Conservation (phyloP, 805 yeast genomes). For the Lipomyces starkeyi region DNA sequence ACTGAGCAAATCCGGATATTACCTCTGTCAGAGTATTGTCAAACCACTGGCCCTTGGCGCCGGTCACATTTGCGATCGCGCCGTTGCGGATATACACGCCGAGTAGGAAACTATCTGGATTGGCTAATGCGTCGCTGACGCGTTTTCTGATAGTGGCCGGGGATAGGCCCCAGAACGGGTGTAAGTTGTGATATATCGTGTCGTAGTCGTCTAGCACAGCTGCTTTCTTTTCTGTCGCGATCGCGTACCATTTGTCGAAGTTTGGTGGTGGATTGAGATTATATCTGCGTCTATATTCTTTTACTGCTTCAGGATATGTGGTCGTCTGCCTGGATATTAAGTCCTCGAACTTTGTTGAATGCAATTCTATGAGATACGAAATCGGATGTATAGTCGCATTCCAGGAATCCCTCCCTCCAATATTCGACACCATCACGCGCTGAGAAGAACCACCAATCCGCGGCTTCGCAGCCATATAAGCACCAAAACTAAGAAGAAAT, state of each 20-base stretch:
- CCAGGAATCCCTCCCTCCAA: slow-evolving; percentile 21
- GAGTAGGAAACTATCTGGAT: slow-evolving; percentile 29
- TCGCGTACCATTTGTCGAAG: slow-evolving; percentile 41
- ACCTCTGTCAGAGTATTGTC: slow-evolving; percentile 26
- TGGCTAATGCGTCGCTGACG: slow-evolving; percentile 31
- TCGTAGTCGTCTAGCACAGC: slow-evolving; percentile 39
- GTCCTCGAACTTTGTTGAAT: slow-evolving; percentile 11
- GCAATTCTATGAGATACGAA: slow-evolving; percentile 32
- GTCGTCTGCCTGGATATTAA: slow-evolving; percentile 28
- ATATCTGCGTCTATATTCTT: slow-evolving; percentile 32
- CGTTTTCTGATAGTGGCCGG: slow-evolving; percentile 34
- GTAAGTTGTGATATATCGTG: slow-evolving; percentile 30
- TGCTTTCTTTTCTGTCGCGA: slow-evolving; percentile 30
- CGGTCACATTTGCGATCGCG: slow-evolving; percentile 27
- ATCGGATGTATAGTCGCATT: slow-evolving; percentile 37
- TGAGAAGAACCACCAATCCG: slow-evolving; percentile 25
- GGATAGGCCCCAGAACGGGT: slow-evolving; percentile 40
- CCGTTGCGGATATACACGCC: slow-evolving; percentile 36
- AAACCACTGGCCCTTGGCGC: slow-evolving; percentile 34
- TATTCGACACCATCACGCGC: slow-evolving; percentile 21
- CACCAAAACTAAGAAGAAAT: slow-evolving; percentile 28
- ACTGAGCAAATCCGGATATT: slow-evolving; percentile 35
- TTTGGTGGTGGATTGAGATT: slow-evolving; percentile 41
- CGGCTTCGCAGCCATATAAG: slow-evolving; percentile 21
- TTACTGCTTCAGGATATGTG: slow-evolving; percentile 38